Conservation (phyloP, 1,139 yeast genomes). For the Suhomyces bokatorum region DNA sequence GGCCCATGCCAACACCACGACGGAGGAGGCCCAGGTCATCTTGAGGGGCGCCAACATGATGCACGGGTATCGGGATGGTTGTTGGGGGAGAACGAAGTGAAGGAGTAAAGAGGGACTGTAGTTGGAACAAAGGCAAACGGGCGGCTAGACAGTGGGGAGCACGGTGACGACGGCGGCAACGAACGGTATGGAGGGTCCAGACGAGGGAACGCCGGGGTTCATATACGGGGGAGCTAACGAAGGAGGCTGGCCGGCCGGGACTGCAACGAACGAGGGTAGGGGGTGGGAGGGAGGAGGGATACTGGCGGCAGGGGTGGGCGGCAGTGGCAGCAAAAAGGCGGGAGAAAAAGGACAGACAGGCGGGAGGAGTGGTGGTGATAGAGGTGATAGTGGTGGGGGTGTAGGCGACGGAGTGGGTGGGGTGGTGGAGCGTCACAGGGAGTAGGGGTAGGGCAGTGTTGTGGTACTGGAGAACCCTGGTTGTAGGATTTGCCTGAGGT, state of each 20-base stretch:
- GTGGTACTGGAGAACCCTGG: not conserved
- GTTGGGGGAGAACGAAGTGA: conserved; percentile 2
- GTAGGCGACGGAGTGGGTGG: too few relatives aligned
- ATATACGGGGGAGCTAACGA: not conserved
- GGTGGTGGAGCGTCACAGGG: too few relatives aligned
- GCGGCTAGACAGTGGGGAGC: not conserved
- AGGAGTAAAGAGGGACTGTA: conserved; percentile 17
- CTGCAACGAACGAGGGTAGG: not conserved
- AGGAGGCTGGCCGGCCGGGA: too few relatives aligned
- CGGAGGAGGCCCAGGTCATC: conserved; percentile 9
- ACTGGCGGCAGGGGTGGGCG: not conserved
- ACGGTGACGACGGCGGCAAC: not conserved
- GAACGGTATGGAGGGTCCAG: not conserved
- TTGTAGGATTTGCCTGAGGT: not conserved
- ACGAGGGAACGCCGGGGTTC: not conserved
- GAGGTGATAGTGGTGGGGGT: too few relatives aligned
- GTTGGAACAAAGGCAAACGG: conserved; percentile 15
- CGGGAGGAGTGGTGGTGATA: not conserved
- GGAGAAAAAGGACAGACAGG: not conserved
- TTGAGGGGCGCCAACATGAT: conserved; percentile 13
- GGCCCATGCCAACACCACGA: conserved; percentile 11
- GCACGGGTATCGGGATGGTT: not conserved
- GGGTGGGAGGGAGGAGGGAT: not conserved
- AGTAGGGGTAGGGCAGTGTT: too few relatives aligned
- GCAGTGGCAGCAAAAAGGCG: not conserved